Evolutionary conservation across 1,284 basidiomycete genomes (phyloP), one percentile per base, ranked within the genome.

Genomic region (Apiotrichum sp.): DNA sequence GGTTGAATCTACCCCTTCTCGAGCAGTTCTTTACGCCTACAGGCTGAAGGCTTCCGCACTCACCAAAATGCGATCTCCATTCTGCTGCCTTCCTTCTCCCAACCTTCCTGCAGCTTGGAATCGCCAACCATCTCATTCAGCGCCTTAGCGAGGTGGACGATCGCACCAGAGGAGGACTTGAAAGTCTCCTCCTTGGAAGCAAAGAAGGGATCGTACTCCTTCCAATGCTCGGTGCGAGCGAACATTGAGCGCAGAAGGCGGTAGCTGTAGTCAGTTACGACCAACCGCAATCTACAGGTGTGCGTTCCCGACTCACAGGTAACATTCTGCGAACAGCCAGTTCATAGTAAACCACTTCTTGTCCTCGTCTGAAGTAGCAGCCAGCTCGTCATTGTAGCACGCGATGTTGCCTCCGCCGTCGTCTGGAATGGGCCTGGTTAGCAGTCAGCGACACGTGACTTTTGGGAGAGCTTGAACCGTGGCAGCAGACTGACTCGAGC

Each of bases 301-400:
- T n/a, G n/a, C n/a, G n/a, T n/a, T n/a, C n/a, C n/a, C n/a, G n/a
- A 72, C 83, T 55, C 52, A 76, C 74, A 81, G 70, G 64, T 80
- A 80, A 66, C 79, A 96, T 84, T 97, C 95, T 58, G 92, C 89
- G 71, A 83, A 97, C 11, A 98, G 80, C 92, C 93, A 98, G 4
- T 92, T 88, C 6, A 89, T 85, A 2, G 83, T 87, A 71, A 93
- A 92, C 95, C 95, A 98, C 0, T 86, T 88, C 63, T 86, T 81
- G 59, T 83, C 80, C 1, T 80, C 78, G 1, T 79, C 72, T 10
- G 77, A 67, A 2, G 88, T 78, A 1, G 73, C 70, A 2, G 75
- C 75, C 10, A 97, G 78, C 62, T 89, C 86, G 0, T 77, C 69
- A 63, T 97, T 96, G 77, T 92, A 96, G 29, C 81, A 76, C 0